phyloP scores from a whole-genome alignment of 805 yeast genomes.

The Candida lessepsii region DNA sequence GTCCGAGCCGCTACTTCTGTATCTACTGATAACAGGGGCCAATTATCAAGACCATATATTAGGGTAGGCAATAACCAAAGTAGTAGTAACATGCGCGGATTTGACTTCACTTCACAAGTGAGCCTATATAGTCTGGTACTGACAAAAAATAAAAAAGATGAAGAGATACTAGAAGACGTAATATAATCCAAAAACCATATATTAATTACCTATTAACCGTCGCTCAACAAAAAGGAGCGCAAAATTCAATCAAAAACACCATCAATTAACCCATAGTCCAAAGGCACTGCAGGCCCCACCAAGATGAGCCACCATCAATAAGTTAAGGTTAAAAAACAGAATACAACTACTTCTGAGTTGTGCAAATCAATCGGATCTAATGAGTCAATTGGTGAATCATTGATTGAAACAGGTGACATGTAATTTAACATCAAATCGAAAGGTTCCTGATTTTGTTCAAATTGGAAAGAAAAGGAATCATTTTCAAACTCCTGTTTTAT shows the following conservation, averaged over 20 bases:
- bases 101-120: no score
- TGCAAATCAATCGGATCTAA: constrained; percentile 32
- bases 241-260: constrained; percentile 8
- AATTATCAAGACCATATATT: constrained; percentile 11
- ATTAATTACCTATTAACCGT: constrained; percentile 5
- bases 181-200: constrained; percentile 3
- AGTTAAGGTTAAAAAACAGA: not conserved
- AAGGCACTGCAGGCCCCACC: constrained; percentile 19
- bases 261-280: constrained; percentile 13
- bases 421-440: constrained; percentile 18
- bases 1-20: constrained; percentile 23
- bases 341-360: constrained; percentile 45
- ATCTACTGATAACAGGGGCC: constrained; percentile 16
- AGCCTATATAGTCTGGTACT: no score
- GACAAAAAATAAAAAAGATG: no score
- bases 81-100: constrained; percentile 1
- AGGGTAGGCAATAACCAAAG: constrained; percentile 1
- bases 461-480: constrained; percentile 2
- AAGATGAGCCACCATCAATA: constrained; percentile 8
- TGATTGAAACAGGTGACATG: constrained; percentile 43
- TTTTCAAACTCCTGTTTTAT: not conserved
- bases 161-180: not conserved
- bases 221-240: constrained; percentile 11
- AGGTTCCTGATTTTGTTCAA: constrained; percentile 5
- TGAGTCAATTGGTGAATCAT: constrained; percentile 36